Conservation (phyloP, 495 filamentous ascomycete species). For the Podospora pseudopauciseta region DNA sequence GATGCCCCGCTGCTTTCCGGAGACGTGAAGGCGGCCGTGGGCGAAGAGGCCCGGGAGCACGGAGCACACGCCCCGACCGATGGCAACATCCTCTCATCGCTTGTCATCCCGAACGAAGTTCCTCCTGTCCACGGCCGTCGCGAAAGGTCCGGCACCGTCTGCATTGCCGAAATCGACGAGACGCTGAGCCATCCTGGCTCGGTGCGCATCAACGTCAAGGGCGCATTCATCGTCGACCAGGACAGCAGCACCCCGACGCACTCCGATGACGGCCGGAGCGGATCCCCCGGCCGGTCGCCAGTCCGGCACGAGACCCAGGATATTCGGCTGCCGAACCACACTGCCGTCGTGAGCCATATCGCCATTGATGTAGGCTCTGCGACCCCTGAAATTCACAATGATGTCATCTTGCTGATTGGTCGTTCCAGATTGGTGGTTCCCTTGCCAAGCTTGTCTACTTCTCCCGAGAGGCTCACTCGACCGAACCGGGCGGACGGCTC, state of each 20-base stretch:
- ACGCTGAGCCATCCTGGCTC: constrained; percentile 79
- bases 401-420: constrained; percentile 22
- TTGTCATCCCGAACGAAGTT: not conserved
- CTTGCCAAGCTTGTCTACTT: constrained; percentile 97
- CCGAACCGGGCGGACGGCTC: constrained; percentile 79
- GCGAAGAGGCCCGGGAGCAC: constrained; percentile 12
- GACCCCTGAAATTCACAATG: constrained; percentile 11
- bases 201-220: constrained; percentile 89
- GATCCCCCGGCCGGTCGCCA: constrained; percentile 43
- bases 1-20: constrained; percentile 21
- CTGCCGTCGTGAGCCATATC: constrained; percentile 87
- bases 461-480: constrained; percentile 74
- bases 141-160: constrained; percentile 33
- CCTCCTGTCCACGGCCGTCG: not conserved
- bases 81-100: not conserved
- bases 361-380: constrained; percentile 72
- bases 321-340: constrained; percentile 94
- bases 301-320: constrained; percentile 78
- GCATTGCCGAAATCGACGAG: constrained; percentile 59
- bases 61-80: not conserved
- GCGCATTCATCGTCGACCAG: constrained; percentile 92
- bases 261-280: constrained; percentile 51
- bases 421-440: constrained; percentile 80
- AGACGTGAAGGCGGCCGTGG: not conserved
- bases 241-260: constrained; percentile 50